phyloP scores from a whole-genome alignment of 345 rosid species.

The Rhizophora apiculata region DNA sequence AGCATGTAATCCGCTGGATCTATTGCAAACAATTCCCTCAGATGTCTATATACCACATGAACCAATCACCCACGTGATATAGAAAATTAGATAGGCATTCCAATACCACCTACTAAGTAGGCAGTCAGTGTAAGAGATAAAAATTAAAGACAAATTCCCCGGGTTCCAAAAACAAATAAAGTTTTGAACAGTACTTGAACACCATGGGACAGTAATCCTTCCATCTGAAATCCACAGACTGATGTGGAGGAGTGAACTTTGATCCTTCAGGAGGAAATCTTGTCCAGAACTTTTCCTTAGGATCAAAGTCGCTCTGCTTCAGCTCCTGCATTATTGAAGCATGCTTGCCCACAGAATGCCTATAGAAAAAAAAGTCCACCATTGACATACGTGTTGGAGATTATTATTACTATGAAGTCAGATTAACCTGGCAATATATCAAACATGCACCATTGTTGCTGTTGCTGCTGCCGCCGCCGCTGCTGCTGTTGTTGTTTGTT shows the following conservation, averaged over 20 bases:
- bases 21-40: slow-evolving; percentile 60
- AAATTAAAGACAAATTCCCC: background rate
- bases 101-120: too few species aligned
- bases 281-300: slow-evolving; percentile 72
- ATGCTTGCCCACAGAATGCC: slow-evolving; percentile 68
- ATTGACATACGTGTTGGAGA: background rate
- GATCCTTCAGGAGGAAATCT: slow-evolving; percentile 80
- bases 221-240: slow-evolving; percentile 64
- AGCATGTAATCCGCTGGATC: slow-evolving; percentile 70
- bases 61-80: slow-evolving; percentile 28
- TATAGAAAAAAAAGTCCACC: slow-evolving; percentile 8
- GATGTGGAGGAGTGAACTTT: slow-evolving; percentile 68
- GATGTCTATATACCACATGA: slow-evolving; percentile 41
- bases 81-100: slow-evolving; percentile 6
- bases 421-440: background rate
- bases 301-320: slow-evolving; percentile 65
- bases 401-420: too few species aligned
- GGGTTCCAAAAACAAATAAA: background rate
- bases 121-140: too few species aligned
- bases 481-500: too few species aligned
- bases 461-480: too few species aligned
- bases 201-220: slow-evolving; percentile 82
- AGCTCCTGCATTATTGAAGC: slow-evolving; percentile 49
- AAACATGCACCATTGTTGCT: background rate
- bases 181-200: slow-evolving; percentile 43